Conservation (phyloP, 2,329 filamentous ascomycete genomes). For the Epichloe bromicola region DNA sequence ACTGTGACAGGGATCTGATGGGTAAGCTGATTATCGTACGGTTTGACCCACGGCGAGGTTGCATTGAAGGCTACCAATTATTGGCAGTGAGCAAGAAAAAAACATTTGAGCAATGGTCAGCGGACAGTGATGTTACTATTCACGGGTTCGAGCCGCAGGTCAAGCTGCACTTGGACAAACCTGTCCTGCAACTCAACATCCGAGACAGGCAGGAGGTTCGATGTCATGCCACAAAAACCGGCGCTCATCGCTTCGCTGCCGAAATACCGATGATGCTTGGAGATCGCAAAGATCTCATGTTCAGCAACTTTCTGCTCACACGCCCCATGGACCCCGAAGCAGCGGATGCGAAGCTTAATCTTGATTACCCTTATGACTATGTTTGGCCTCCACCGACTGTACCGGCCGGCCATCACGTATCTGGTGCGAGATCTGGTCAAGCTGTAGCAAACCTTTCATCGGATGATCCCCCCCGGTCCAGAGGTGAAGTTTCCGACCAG, state of each 20-base stretch:
- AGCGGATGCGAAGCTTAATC: slow-evolving; percentile 17
- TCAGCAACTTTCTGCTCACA: slow-evolving; percentile 56
- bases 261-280: slow-evolving; percentile 42
- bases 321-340: slow-evolving; percentile 29
- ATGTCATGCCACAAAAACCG: slow-evolving; percentile 10
- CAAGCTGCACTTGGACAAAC: slow-evolving; percentile 60
- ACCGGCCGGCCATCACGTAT: slow-evolving; percentile 45
- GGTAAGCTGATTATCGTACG: slow-evolving; percentile 66
- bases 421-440: slow-evolving; percentile 18
- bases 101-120: slow-evolving; percentile 49
- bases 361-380: slow-evolving; percentile 31
- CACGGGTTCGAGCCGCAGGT: slow-evolving; percentile 60
- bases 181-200: slow-evolving; percentile 46
- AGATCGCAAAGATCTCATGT: slow-evolving; percentile 35
- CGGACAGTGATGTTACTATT: slow-evolving; percentile 52
- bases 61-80: slow-evolving; percentile 70
- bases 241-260: slow-evolving; percentile 29
- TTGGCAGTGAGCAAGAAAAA: slow-evolving; percentile 47
- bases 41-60: slow-evolving; percentile 58
- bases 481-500: slow-evolving; percentile 50
- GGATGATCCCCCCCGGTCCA: slow-evolving; percentile 26
- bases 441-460: slow-evolving; percentile 14
- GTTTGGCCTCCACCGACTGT: slow-evolving; percentile 68
- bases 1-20: slow-evolving; percentile 58
- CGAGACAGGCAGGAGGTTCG: slow-evolving; percentile 12